phyloP scores from a whole-genome alignment of 176 grass and related monocot genomes.

The Carex scoparia region DNA sequence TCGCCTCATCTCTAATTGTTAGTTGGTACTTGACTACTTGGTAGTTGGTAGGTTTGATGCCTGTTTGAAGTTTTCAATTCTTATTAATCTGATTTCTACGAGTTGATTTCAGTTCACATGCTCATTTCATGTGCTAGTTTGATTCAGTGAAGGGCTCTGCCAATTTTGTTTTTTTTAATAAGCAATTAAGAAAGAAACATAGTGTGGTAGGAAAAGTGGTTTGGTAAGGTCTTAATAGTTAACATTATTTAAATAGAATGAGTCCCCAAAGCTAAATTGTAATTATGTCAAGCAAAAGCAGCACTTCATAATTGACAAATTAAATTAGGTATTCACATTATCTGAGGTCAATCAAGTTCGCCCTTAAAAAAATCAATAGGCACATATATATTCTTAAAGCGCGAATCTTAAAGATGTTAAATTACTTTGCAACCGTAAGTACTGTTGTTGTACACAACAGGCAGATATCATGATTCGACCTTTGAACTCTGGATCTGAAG shows the following conservation, averaged over 20 bases:
- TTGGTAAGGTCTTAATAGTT: background rate
- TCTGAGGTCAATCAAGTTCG: no score
- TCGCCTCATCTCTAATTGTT: background rate
- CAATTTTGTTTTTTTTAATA: background rate
- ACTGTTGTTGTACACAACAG: background rate
- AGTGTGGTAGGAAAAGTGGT: background rate
- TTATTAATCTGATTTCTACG: background rate
- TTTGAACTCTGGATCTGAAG: conserved; percentile 30
- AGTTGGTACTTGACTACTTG: background rate
- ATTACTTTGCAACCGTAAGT: background rate
- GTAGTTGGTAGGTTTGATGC: background rate
- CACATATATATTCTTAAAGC: no score
- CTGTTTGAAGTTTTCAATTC: background rate
- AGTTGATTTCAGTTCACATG: background rate
- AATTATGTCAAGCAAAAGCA: background rate
- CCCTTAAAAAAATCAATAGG: no score
- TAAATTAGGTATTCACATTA: no score
- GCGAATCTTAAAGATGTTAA: background rate
- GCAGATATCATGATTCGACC: background rate
- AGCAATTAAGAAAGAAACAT: background rate
- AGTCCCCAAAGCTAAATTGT: background rate
- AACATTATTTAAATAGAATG: background rate
- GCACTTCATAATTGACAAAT: background rate
- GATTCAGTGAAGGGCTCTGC: background rate
- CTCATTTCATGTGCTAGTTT: background rate